Conservation (phyloP, 2,329 filamentous ascomycete species). For the Colletotrichum graminicola region DNA sequence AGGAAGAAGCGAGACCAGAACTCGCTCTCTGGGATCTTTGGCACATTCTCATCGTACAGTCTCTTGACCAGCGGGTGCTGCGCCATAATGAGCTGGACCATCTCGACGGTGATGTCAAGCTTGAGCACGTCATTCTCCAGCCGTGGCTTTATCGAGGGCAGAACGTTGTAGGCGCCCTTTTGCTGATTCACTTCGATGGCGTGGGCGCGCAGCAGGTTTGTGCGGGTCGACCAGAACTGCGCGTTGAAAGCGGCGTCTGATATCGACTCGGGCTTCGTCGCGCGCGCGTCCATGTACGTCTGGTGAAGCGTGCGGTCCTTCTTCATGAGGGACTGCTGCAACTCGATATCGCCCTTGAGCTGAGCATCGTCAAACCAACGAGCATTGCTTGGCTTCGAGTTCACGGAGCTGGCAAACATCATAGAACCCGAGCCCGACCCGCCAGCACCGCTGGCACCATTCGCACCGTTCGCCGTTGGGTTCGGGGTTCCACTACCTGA, state of each 20-base stretch:
- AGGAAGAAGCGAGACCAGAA: conserved; percentile 98
- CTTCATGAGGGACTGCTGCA: conserved; percentile 91
- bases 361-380: conserved; percentile 85
- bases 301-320: conserved; percentile 80
- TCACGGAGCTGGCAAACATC: conserved; percentile 80
- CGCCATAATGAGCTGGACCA: conserved; percentile 91
- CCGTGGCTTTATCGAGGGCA: conserved; percentile 88
- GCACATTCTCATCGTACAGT: conserved; percentile 94
- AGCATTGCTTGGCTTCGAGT: conserved; percentile 65
- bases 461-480: conserved; percentile 44
- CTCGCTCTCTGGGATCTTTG: conserved; percentile 79
- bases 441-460: conserved; percentile 24
- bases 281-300: conserved; percentile 87
- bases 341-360: conserved; percentile 80
- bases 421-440: conserved; percentile 74
- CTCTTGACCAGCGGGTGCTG: conserved; percentile 92
- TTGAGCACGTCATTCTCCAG: conserved; percentile 80
- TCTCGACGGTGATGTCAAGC: conserved; percentile 88
- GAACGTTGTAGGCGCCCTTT: conserved; percentile 91
- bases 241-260: conserved; percentile 84
- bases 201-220: conserved; percentile 88
- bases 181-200: conserved; percentile 90
- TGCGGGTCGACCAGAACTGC: conserved; percentile 94
- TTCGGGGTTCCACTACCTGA: conserved; percentile 51
- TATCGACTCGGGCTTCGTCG: conserved; percentile 86